Base-by-base conservation (phyloP, 2,329 filamentous ascomycete genomes). In the Claviceps monticola region DNA sequence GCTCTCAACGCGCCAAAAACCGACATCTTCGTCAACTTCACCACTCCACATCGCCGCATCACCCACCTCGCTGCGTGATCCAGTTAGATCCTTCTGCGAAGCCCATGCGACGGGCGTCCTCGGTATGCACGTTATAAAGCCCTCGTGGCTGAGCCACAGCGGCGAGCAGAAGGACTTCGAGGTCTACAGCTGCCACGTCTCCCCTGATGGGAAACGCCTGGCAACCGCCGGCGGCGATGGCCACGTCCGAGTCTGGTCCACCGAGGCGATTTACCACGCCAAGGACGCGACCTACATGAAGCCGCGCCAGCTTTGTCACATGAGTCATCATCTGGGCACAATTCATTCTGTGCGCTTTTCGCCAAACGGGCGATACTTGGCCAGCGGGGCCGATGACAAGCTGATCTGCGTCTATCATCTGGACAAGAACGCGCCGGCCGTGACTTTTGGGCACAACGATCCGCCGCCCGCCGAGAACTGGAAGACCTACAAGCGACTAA, bases 81-180 rank as follows among this genome's bases (percentile, higher is more conserved):
- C 16, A 16, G 23, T 36, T 34, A 46, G 29, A 17, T 47, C 17
- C 47, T n/a, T 19, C 37, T 9, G 26, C 51, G 21, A 46, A 47
- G 51, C 48, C 26, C 53, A 54, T 54, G 53, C 53, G 50, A 54
- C 53, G 48, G 23, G 39, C 53, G 49, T 56, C 52, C 46, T 52
- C 60, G 63, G 55, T 54, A 90, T 91, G 86, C 84, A 82, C 74
- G 80, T 96, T 71, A 88, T 94, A 69, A 95, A 94, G 80, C 91
- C 91, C 60, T 82, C 86, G 66, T 97, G 91, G 90, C 82, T 97
- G 63, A 91, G 86, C 67, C 91, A 96, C 73, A 89, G 88, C 71
- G 90, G 91, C 66, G 93, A 98, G 73, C 88, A 95, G 67, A 97
- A 96, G 66, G 90, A 97, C 66, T 95, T 94, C 65, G 93, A 98